Conservation (phyloP, 78 protist species). For the Polysphondylium violaceum region DNA sequence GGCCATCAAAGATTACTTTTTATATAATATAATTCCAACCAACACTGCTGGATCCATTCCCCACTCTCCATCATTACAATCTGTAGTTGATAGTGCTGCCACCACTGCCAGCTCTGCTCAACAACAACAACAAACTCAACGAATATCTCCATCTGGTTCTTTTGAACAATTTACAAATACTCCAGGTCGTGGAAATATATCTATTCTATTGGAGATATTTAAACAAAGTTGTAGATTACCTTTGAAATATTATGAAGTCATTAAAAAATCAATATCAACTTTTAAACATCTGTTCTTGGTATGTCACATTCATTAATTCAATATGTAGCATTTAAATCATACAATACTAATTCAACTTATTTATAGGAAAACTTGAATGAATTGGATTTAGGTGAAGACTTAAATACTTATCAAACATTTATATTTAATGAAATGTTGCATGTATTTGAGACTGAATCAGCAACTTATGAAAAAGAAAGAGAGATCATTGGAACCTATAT, state of each 20-base stretch:
- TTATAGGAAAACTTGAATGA: constrained; percentile 15
- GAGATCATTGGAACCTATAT: constrained; percentile 45
- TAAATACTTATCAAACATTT: constrained; percentile 49
- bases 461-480: constrained; percentile 50
- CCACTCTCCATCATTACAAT: background rate
- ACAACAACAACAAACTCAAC: background rate
- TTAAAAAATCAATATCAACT: constrained; percentile 48
- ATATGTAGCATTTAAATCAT: no score
- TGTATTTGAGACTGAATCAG: constrained; percentile 61
- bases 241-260: constrained; percentile 49
- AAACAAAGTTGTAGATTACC: constrained; percentile 76
- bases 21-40: background rate
- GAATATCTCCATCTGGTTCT: no score
- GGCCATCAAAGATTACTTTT: constrained; percentile 31
- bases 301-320: background rate
- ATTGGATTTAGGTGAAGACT: constrained; percentile 59
- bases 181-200: constrained; percentile 52
- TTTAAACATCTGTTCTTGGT: constrained; percentile 53
- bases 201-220: constrained; percentile 52
- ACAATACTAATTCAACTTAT: background rate
- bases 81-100: background rate
- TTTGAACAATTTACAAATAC: no score
- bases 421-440: constrained; percentile 48
- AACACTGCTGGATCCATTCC: background rate
- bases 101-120: background rate